Evolutionary conservation across 371 early-diverging fungal genomes (phyloP), one percentile per base, ranked within the genome.

Genomic region (Coemansia sp.): DNA sequence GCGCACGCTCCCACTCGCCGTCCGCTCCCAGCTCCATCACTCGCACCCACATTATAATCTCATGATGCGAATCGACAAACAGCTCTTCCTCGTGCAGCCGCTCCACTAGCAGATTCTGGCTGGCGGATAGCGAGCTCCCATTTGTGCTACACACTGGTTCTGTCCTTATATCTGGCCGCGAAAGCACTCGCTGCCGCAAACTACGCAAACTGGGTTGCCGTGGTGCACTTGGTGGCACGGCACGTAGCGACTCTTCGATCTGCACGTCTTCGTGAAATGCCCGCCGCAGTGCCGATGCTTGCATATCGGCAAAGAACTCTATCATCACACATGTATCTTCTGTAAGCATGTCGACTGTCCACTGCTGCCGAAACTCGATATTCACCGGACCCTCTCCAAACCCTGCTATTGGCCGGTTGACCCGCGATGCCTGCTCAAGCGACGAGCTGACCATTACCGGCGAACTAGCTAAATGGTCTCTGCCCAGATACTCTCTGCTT

Each of bases 1-100:
- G 87, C 0, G 90, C 91, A 3, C 86, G 85, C 41, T 83, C 83
- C 78, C 93, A 94, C 8, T 87, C 85, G 2, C 94, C 94, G 28
- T 86, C 82, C 1, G 86, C 71, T 7, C 83, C 83, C n/a, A 89
- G 69, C 59, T 92, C 92, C 40, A 86, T 80, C 15, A 91, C 76
- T 59, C 89, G 88, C 15, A 90, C 70, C 83, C 89, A 87, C 8
- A 88, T 82, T 19, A 87, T 70, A 0, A 92, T 75, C 70, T 91
- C 90, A 58, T 92, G 92, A 4, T 85, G 83, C 57, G 89, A 89
- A 19, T 86, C 85, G 3, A 83, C 82, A 28, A 88, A 68, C 19
- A 89, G 77, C 49, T 87, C 90, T 58, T 91, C 89, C 73, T 89
- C 78, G 61, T 51, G 79, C 55, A 63, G 79, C 54, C 65, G 63